Conservation (phyloP, 2,329 filamentous ascomycete genomes). For the Colletotrichum lini region DNA sequence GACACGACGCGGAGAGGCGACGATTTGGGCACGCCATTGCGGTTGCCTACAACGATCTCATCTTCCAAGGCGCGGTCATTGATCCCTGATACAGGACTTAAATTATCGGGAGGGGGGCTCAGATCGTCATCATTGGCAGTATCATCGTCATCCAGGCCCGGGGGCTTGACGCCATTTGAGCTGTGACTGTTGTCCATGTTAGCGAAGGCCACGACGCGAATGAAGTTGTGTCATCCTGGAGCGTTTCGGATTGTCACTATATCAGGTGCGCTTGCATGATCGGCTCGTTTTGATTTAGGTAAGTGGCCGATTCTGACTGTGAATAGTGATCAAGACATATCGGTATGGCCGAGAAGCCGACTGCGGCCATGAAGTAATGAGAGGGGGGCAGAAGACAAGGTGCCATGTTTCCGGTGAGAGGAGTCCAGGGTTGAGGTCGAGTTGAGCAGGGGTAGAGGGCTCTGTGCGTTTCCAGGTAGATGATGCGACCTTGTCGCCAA, state of each 20-base stretch:
- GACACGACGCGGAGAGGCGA: conserved; percentile 53
- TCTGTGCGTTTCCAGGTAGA: neutral
- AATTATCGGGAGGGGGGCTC: conserved; percentile 59
- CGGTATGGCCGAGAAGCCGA: neutral
- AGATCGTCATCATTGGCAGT: conserved; percentile 58
- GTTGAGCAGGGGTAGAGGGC: conserved; percentile 16
- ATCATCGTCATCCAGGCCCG: conserved; percentile 51
- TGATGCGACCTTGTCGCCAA: neutral
- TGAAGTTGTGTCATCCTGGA: neutral
- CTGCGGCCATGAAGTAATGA: neutral
- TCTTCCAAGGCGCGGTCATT: conserved; percentile 61
- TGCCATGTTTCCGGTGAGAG: neutral
- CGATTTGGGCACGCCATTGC: conserved; percentile 55
- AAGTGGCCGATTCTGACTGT: neutral
- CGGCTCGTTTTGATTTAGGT: too few relatives aligned
- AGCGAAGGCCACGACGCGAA: neutral
- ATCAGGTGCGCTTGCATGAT: neutral
- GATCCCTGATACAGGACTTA: conserved; percentile 57
- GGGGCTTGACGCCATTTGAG: conserved; percentile 44
- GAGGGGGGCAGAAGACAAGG: too few relatives aligned
- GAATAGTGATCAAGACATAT: too few relatives aligned
- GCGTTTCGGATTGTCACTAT: neutral
- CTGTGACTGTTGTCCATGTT: conserved; percentile 41
- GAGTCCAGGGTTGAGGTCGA: neutral
- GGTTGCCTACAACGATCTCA: conserved; percentile 67